Evolutionary conservation across 2,329 filamentous ascomycete species (phyloP).

Genomic region (Lizonia empirigonia): DNA sequence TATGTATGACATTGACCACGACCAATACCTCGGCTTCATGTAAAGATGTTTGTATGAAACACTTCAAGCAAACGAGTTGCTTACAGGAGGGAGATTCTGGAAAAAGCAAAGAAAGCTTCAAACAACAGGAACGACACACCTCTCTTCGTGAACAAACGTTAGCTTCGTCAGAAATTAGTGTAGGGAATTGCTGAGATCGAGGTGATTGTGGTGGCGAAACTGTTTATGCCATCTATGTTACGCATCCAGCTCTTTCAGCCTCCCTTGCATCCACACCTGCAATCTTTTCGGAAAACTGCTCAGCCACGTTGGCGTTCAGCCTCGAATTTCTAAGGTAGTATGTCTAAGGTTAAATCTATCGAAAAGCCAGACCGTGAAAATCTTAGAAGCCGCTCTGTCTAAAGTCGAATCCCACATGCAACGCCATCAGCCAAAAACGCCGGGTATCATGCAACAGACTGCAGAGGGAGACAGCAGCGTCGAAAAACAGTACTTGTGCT

Average conservation of each 20-base stretch:
- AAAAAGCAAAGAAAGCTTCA: not conserved
- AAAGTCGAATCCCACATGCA: not conserved
- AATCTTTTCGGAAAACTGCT: not conserved
- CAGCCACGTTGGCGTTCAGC: not conserved
- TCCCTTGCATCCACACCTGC: slow-evolving; percentile 10
- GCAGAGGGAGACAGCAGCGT: slow-evolving; percentile 7
- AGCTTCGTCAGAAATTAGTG: not conserved
- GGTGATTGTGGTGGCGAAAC: not conserved
- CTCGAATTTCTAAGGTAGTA: not conserved
- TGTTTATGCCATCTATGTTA: not conserved
- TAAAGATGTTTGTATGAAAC: not conserved
- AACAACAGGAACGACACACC: not conserved
- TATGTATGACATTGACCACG: slow-evolving; percentile 4
- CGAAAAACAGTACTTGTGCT: not conserved
- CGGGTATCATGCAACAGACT: slow-evolving; percentile 18
- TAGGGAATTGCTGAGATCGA: not conserved
- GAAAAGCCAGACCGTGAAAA: not conserved
- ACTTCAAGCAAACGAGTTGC: not conserved
- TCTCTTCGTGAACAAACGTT: not conserved
- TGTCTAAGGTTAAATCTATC: slow-evolving; percentile 10
- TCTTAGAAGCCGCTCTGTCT: not conserved
- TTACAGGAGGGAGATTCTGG: not conserved
- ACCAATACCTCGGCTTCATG: not conserved
- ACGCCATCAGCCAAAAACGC: slow-evolving; percentile 7
- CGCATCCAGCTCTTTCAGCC: not conserved